Conservation (phyloP, 1,284 basidiomycete species). For the Ceratobasidium sp. region DNA sequence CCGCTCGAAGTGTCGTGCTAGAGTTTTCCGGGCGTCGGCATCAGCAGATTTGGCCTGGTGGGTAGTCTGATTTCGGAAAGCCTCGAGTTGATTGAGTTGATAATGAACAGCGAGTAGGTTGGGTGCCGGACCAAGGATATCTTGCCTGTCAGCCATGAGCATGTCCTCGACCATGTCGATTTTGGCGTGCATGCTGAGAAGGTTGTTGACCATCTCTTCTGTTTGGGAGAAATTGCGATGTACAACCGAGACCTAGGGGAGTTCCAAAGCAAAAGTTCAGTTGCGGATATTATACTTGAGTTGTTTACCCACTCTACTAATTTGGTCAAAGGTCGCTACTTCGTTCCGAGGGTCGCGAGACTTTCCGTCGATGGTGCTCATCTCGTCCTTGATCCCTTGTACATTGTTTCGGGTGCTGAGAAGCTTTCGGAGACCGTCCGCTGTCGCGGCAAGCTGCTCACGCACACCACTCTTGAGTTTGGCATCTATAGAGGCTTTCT, state of each 20-base stretch:
- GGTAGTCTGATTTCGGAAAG: conserved; percentile 92
- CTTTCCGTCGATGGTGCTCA: conserved; percentile 86
- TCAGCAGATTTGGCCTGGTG: conserved; percentile 90
- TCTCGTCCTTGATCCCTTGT: conserved; percentile 90
- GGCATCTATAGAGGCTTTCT: conserved; percentile 94
- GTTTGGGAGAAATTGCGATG: conserved; percentile 96
- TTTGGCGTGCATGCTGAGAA: conserved; percentile 88
- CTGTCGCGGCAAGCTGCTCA: conserved; percentile 91
- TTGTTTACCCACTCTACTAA: conserved; percentile 76
- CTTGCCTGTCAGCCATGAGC: conserved; percentile 76
- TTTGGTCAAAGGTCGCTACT: conserved; percentile 89
- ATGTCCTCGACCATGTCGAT: conserved; percentile 83
- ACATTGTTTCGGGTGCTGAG: conserved; percentile 85
- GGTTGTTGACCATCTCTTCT: conserved; percentile 93
- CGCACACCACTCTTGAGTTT: conserved; percentile 93
- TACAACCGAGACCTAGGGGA: conserved; percentile 85
- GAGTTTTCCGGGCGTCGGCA: conserved; percentile 71
- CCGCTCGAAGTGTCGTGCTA: conserved; percentile 87
- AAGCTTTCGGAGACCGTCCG: conserved; percentile 88
- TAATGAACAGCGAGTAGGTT: conserved; percentile 93
- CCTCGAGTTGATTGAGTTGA: conserved; percentile 88
- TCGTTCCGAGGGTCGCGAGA: conserved; percentile 76
- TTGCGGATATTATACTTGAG: background rate
- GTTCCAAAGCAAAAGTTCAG: conserved; percentile 1
- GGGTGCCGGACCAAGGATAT: conserved; percentile 83